Percentiles rank a stretch among this genome's conserved stretches.
Evolutionary conservation across 2,329 filamentous ascomycete genomes (phyloP).

Genomic region (Calonectria henricotiae): DNA sequence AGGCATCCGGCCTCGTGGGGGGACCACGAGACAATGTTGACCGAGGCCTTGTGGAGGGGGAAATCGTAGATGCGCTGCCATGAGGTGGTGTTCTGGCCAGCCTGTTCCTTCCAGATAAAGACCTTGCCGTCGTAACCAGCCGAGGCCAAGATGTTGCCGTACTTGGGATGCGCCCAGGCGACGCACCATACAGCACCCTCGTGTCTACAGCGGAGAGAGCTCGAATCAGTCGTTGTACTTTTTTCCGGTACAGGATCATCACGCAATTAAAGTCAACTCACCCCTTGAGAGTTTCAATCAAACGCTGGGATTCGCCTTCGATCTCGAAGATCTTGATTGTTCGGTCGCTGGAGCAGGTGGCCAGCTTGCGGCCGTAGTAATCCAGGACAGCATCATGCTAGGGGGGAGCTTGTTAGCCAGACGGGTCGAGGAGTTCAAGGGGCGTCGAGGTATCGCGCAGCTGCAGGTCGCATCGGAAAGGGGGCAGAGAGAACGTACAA

Average conservation of each 20-base stretch:
- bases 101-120: slow-evolving; percentile 96
- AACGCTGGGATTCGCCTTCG: slow-evolving; percentile 90
- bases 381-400: slow-evolving; percentile 98
- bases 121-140: slow-evolving; percentile 98
- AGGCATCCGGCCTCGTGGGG: slow-evolving; percentile 96
- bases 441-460: slow-evolving; percentile 26
- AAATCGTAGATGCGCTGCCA: slow-evolving; percentile 96
- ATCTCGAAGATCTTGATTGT: slow-evolving; percentile 99
- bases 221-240: slow-evolving; percentile 40
- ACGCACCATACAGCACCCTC: slow-evolving; percentile 99
- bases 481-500: slow-evolving; percentile 77
- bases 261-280: slow-evolving; percentile 61
- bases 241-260: not conserved
- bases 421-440: slow-evolving; percentile 35
- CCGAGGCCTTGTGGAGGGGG: slow-evolving; percentile 92
- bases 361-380: slow-evolving; percentile 96
- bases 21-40: slow-evolving; percentile 98
- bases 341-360: slow-evolving; percentile 97
- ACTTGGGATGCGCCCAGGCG: slow-evolving; percentile 98
- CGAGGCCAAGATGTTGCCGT: slow-evolving; percentile 96
- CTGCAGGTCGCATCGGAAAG: slow-evolving; percentile 29
- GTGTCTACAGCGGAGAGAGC: slow-evolving; percentile 72
- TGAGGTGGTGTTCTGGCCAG: slow-evolving; percentile 65
- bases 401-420: slow-evolving; percentile 42
- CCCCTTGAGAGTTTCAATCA: slow-evolving; percentile 96